Percentiles rank a stretch among this genome's conserved stretches.
Conservation (phyloP, 768 basidiomycete genomes). For the Kwoniella mangroviensis region DNA sequence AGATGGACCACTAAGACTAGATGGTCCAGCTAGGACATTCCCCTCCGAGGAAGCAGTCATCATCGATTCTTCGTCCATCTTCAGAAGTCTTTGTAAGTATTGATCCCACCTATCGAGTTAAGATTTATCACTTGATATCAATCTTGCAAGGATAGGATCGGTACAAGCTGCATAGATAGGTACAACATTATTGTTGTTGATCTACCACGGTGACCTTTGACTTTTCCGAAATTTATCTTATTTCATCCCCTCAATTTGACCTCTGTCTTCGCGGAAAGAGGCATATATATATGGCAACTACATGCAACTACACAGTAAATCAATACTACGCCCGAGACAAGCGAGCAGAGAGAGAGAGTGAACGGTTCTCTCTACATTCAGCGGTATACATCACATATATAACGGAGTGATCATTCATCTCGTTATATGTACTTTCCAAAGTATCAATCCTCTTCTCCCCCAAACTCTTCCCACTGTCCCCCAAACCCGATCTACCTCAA, state of each 20-base stretch:
- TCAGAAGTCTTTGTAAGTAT: not conserved
- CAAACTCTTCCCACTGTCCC: not conserved
- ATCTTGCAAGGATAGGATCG: too few species aligned
- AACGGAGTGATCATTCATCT: too few species aligned
- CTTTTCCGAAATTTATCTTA: not conserved
- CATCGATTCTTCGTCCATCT: conserved; percentile 27
- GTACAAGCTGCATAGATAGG: too few species aligned
- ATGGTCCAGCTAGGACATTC: conserved; percentile 17
- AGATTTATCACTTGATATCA: too few species aligned
- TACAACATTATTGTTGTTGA: too few species aligned
- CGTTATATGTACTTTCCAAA: not conserved
- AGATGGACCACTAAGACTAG: not conserved
- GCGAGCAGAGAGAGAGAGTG: too few species aligned
- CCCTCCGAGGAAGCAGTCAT: conserved; percentile 12
- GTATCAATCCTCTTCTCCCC: not conserved
- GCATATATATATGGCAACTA: not conserved
- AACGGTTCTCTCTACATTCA: too few species aligned
- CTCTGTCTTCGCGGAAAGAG: not conserved
- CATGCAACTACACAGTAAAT: too few species aligned
- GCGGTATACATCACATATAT: too few species aligned
- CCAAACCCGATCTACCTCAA: not conserved
- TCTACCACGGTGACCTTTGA: not conserved
- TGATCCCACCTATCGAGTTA: too few species aligned
- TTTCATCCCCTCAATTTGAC: not conserved
- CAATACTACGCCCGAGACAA: too few species aligned